These are phyloP conservation scores for Ophiocordyceps polyrhachis-furcata DNA, from an alignment of 2,329 filamentous ascomycete genomes.

Conservation along the genomic window DNA sequence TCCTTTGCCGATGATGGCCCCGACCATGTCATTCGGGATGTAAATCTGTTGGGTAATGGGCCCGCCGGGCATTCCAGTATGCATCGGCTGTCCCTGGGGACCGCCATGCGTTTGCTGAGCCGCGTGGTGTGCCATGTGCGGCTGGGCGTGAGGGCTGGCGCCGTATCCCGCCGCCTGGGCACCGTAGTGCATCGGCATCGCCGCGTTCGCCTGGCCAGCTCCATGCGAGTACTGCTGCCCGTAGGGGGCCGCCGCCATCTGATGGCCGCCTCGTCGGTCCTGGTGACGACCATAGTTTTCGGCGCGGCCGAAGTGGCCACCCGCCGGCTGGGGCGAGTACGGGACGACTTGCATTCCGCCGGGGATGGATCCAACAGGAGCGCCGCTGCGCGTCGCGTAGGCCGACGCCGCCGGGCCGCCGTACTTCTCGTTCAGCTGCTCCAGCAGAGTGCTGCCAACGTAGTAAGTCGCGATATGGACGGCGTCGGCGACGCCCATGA, in stretches of 20 bases:
- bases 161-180: constrained; percentile 59
- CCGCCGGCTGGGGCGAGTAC: constrained; percentile 82
- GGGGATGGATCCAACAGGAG: constrained; percentile 80
- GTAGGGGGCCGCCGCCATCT: constrained; percentile 58
- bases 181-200: constrained; percentile 62
- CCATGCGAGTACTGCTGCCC: constrained; percentile 50
- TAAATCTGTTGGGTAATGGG: constrained; percentile 96
- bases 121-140: constrained; percentile 45
- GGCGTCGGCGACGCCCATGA: constrained; percentile 92
- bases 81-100: constrained; percentile 57
- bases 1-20: constrained; percentile 96
- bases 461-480: constrained; percentile 99
- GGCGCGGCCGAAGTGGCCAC: constrained; percentile 79
- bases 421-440: constrained; percentile 93
- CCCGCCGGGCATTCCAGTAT: constrained; percentile 35
- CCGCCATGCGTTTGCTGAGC: constrained; percentile 38
- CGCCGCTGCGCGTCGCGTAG: constrained; percentile 87
- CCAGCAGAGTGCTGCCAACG: constrained; percentile 89
- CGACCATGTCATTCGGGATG: constrained; percentile 99
- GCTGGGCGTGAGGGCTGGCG: constrained; percentile 57
- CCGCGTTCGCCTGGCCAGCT: constrained; percentile 38
- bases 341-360: constrained; percentile 99
- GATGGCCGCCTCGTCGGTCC: constrained; percentile 47
- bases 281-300: constrained; percentile 66
- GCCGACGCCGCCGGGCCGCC: constrained; percentile 93